Conservation (phyloP, 495 filamentous ascomycete genomes). For the Podospora pseudopauciseta region DNA sequence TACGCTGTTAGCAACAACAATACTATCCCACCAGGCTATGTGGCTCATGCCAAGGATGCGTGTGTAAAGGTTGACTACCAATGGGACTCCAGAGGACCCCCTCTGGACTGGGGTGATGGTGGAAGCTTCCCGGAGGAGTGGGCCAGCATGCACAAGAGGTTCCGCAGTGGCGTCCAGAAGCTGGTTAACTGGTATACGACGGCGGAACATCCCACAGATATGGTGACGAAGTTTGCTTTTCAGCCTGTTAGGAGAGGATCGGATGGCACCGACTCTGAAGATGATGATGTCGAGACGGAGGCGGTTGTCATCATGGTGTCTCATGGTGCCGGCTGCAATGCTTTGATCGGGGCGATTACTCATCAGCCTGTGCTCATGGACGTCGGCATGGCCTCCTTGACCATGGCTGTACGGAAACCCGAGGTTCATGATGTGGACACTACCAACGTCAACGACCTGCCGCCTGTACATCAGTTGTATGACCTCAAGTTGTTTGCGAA, state of each 20-base stretch:
- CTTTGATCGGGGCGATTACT: conserved; percentile 84
- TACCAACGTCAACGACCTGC: conserved; percentile 29
- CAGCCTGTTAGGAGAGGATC: conserved; percentile 2
- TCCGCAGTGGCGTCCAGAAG: conserved; percentile 68
- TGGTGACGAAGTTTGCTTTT: conserved; percentile 12
- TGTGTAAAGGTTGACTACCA: conserved; percentile 84
- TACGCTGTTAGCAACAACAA: conserved; percentile 79
- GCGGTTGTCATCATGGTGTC: conserved; percentile 87
- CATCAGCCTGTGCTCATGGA: conserved; percentile 86
- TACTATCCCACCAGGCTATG: conserved; percentile 81
- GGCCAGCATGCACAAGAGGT: conserved; percentile 88
- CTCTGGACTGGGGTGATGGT: conserved; percentile 77
- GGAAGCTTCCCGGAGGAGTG: conserved; percentile 91
- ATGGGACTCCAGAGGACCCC: conserved; percentile 85
- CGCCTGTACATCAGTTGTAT: conserved; percentile 57
- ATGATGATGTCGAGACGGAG: conserved; percentile 56
- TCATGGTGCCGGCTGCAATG: conserved; percentile 97
- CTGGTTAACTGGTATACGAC: conserved; percentile 77
- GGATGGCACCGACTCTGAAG: conserved; percentile 14
- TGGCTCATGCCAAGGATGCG: conserved; percentile 85
- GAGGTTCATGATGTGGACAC: conserved; percentile 21
- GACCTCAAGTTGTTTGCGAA: conserved; percentile 73
- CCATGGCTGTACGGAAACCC: conserved; percentile 76
- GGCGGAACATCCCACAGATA: conserved; percentile 46
- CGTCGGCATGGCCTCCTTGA: conserved; percentile 83